Conservation (phyloP, 2,329 filamentous ascomycete species). For the Xylaria sp. region DNA sequence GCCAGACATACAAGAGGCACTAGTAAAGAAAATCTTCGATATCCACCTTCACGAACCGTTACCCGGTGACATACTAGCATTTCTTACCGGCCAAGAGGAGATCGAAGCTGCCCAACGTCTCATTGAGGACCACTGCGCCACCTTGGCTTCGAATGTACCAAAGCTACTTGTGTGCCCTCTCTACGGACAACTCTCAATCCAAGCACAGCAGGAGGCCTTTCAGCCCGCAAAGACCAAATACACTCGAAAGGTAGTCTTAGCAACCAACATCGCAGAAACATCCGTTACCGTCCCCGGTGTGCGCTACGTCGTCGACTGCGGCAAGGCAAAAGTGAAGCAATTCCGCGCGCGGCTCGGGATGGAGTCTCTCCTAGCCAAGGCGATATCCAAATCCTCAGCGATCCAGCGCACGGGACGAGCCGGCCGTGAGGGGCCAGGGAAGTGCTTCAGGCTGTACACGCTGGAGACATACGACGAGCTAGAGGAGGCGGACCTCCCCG, state of each 20-base stretch:
- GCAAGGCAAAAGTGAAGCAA: constrained; percentile 93
- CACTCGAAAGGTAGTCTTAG: constrained; percentile 87
- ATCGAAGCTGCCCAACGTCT: constrained; percentile 83
- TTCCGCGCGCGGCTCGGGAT: constrained; percentile 84
- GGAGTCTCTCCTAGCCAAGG: constrained; percentile 87
- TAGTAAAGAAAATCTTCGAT: constrained; percentile 82
- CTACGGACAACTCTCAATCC: constrained; percentile 87
- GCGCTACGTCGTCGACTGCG: constrained; percentile 87
- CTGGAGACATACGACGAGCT: constrained; percentile 74
- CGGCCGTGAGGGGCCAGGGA: constrained; percentile 87
- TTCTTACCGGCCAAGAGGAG: constrained; percentile 90
- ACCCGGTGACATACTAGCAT: constrained; percentile 93
- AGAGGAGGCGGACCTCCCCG: constrained; percentile 77
- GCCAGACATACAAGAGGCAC: constrained; percentile 79
- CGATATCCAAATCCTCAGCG: constrained; percentile 91
- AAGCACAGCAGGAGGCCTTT: constrained; percentile 86
- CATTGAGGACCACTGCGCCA: constrained; percentile 78
- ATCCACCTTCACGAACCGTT: constrained; percentile 87
- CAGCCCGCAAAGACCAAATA: constrained; percentile 70
- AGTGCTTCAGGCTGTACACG: constrained; percentile 89
- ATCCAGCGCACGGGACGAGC: constrained; percentile 91
- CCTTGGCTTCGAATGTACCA: constrained; percentile 76
- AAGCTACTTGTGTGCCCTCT: constrained; percentile 76
- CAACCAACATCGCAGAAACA: constrained; percentile 98
- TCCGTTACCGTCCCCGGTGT: constrained; percentile 96